Evolutionary conservation across 1,139 yeast genomes (phyloP).

Genomic region (Taphrina betulina): DNA sequence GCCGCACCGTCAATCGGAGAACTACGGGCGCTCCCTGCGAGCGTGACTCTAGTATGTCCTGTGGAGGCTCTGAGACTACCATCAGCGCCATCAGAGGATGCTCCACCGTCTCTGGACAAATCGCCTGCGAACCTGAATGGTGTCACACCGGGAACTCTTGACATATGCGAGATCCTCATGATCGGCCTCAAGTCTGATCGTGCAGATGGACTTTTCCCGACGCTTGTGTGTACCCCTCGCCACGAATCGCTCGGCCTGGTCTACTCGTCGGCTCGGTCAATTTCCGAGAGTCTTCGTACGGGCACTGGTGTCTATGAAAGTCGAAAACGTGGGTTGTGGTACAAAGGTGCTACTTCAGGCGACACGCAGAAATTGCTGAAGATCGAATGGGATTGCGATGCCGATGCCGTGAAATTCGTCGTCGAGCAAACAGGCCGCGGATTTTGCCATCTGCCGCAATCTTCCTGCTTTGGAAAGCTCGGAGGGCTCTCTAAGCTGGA

Average conservation of each 20-base stretch:
- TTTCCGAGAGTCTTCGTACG: slow-evolving; percentile 75
- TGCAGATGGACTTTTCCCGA: slow-evolving; percentile 77
- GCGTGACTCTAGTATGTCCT: slow-evolving; percentile 18
- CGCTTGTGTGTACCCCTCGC: slow-evolving; percentile 71
- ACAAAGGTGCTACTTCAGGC: slow-evolving; percentile 92
- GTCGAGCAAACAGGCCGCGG: slow-evolving; percentile 84
- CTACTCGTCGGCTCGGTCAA: slow-evolving; percentile 79
- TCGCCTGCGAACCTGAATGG: too few relatives aligned
- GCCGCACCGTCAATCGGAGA: background rate
- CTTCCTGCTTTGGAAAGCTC: slow-evolving; percentile 69
- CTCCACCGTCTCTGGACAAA: slow-evolving; percentile 6
- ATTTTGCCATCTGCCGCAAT: slow-evolving; percentile 82
- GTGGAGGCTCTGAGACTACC: slow-evolving; percentile 20
- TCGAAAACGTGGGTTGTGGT: slow-evolving; percentile 87
- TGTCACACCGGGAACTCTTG: background rate
- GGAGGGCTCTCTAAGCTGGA: slow-evolving; percentile 68
- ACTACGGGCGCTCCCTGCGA: slow-evolving; percentile 6
- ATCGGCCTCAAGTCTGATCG: slow-evolving; percentile 62
- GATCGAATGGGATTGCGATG: slow-evolving; percentile 82
- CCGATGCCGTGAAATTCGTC: slow-evolving; percentile 80
- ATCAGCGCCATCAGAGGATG: background rate
- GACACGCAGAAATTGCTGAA: slow-evolving; percentile 76
- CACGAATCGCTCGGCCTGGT: slow-evolving; percentile 81
- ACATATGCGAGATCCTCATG: slow-evolving; percentile 5
- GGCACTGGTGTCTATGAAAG: slow-evolving; percentile 92